Evolutionary conservation across 2,329 filamentous ascomycete species (phyloP).

Genomic region (Pseudogymnoascus sp.): DNA sequence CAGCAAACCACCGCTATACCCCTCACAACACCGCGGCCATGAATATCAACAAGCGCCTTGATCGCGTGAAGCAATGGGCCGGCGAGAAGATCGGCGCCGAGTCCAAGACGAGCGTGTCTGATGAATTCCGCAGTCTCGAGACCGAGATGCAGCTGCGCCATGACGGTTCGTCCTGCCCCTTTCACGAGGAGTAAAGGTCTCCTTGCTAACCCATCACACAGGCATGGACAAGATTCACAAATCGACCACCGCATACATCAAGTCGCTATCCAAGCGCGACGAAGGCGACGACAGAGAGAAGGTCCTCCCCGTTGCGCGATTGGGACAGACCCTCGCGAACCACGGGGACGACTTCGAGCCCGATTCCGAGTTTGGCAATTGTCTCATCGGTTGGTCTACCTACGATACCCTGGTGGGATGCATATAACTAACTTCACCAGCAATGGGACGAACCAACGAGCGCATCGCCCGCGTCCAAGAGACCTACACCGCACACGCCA

Average conservation of each 20-base stretch:
- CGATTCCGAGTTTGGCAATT: conserved; percentile 85
- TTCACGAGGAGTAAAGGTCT: background rate
- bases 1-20: background rate
- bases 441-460: conserved; percentile 79
- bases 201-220: conserved; percentile 30
- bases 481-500: conserved; percentile 67
- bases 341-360: conserved; percentile 90
- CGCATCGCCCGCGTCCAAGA: conserved; percentile 79
- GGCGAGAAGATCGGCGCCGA: conserved; percentile 93
- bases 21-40: conserved; percentile 19
- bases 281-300: conserved; percentile 85
- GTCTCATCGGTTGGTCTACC: conserved; percentile 57
- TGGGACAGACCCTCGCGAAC: conserved; percentile 76
- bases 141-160: conserved; percentile 82
- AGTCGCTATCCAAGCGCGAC: conserved; percentile 75
- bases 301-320: conserved; percentile 64
- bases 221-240: conserved; percentile 85
- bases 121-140: conserved; percentile 87
- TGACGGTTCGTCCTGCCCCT: conserved; percentile 55
- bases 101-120: conserved; percentile 74
- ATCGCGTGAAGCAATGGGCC: conserved; percentile 95
- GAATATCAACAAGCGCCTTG: conserved; percentile 66
- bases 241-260: conserved; percentile 78
- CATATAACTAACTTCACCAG: conserved; percentile 32
- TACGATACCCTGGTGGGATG: too few species aligned